Base-by-base conservation (phyloP, 2,329 filamentous ascomycete species). In the Aspergillus viridinutans region DNA sequence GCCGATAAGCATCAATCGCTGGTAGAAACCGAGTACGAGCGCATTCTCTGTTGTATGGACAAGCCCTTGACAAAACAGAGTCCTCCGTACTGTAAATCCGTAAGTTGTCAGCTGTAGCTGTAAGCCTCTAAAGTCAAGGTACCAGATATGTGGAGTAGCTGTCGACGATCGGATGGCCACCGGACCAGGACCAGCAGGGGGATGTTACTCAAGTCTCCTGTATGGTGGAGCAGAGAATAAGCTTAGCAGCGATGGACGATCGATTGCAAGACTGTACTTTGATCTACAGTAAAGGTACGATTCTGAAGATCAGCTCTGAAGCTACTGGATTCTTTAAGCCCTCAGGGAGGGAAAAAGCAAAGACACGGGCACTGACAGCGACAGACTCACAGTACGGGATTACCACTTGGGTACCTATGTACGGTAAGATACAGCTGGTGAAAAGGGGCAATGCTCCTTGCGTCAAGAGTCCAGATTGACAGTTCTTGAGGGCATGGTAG, bases 151-250 rank as follows among this genome's bases (percentile, higher is more conserved):
- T 58, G 58, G 55, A 58, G 58, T 40, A 54, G 50, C 42, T 43
- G 23, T 57, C 49, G 48, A 52, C 53, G 59, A 59, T 59, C 54
- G 53, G 53, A 49, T 54, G 32, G 32, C 32, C 5, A 35, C 32
- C 32, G 32, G 52, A 42, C 50, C 53, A 47, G 54, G 59, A 53
- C 55, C 55, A 60, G 48, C 55, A 53, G 52, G 21, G 20, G 57
- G 53, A 54, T 56, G 35, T 20, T 52, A 49, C 53, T 59, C 50
- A 32, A 17, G 52, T 58, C 60, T 58, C 52, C 57, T 61, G 53
- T 58, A 56, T 59, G 57, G 62, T 62, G 62, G 60, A 63, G 55
- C 50, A 54, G 38, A 50, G 59, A 59, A 59, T 64, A 64, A 64
- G 60, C 61, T 64, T 64, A 62, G 61, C 59, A 53, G 50, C 49